Conservation (phyloP, 106 monocot genomes). For the Allium fistulosum region DNA sequence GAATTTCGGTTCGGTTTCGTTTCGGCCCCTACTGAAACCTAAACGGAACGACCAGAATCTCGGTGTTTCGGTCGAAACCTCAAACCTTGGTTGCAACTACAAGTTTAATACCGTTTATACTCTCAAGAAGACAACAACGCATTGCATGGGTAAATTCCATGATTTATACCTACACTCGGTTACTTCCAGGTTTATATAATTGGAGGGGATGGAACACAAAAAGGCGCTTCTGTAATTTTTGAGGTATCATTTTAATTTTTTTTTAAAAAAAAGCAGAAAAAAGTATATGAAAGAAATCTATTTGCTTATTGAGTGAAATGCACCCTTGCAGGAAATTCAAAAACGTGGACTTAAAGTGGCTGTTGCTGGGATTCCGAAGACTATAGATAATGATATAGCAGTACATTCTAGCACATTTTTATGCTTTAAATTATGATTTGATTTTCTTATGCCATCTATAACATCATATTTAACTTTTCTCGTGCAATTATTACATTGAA, state of each 20-base stretch:
- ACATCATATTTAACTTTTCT: neutral
- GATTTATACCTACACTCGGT: neutral
- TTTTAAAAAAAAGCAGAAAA: neutral
- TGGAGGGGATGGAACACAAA: conserved; percentile 39
- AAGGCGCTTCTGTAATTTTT: conserved; percentile 31
- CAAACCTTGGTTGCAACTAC: neutral
- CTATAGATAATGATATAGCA: conserved; percentile 32
- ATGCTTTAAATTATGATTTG: too few relatives aligned
- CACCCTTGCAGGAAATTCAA: conserved; percentile 19
- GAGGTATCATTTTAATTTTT: conserved; percentile 14
- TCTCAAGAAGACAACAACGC: too few relatives aligned
- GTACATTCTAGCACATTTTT: conserved; percentile 1
- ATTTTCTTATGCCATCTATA: neutral
- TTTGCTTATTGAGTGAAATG: neutral
- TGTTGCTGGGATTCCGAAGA: conserved; percentile 28
- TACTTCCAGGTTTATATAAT: conserved; percentile 26
- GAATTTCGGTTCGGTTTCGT: too few relatives aligned
- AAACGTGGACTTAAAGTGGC: conserved; percentile 36
- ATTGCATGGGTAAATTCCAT: too few relatives aligned
- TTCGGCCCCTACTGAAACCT: too few relatives aligned
- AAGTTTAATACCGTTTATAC: too few relatives aligned
- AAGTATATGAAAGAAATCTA: neutral
- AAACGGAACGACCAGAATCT: too few relatives aligned
- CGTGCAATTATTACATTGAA: neutral
- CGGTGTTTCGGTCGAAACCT: too few relatives aligned